Evolutionary conservation across 768 basidiomycete species (phyloP), one percentile per base, ranked within the genome.

Genomic region (Kwoniella shandongensis): DNA sequence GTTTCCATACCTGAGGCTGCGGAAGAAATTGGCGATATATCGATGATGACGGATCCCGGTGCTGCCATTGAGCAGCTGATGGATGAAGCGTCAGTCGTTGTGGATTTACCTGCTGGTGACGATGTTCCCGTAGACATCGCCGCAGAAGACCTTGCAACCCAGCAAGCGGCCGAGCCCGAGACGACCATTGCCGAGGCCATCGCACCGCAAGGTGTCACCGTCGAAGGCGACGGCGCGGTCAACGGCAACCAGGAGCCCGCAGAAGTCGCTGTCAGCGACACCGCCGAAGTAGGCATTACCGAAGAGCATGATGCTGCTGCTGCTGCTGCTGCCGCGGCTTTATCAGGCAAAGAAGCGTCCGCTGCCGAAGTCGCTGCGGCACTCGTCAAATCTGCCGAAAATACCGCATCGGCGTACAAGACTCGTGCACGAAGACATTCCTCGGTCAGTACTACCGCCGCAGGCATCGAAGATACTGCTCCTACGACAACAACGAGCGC

Each of bases 21-120:
- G 3, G 57, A 66, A 54, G 57, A 44, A 3, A 32, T 23, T 13
- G 56, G 65, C 17, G 55, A 54, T 42, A 45, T 66, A 6, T 63
- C 64, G n/a, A 63, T 66, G 54, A 25, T 36, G 29, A 63, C 57
- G 3, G 48, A 57, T 38, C 30, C 47, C 12, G 55, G 48, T 11
- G 18, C 20, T 8, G 26, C 36, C 8, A 29, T 23, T 12, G 11
- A 4, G 44, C 6, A 4, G 25, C 7, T 22, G 13, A 23, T 10
- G 5, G 44, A 15, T 7, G 44, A 23, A 46, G 44, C 7, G 23
- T 18, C 26, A 46, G 23, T 36, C 17, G 20, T 41, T 17, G 30
- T 20, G 13, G 56, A 30, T n/a, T 10, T 12, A 8, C 15, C 17
- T 13, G 5, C 30, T 23, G n/a, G n/a, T n/a, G n/a, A n/a, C n/a